Conservation (phyloP, 2,329 filamentous ascomycete species). For the Paecilomyces dactylethromorphus region DNA sequence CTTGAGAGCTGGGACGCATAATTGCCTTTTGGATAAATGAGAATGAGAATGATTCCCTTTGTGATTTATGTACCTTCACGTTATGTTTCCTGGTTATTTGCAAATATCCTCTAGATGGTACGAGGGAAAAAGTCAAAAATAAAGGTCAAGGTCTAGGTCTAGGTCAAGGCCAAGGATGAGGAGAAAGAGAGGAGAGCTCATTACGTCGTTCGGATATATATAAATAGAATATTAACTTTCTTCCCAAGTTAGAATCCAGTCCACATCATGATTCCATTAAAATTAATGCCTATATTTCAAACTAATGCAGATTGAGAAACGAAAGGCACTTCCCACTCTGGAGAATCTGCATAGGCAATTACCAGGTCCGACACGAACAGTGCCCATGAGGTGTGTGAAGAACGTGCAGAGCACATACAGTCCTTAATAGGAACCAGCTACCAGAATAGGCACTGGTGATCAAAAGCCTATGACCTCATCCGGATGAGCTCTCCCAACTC, state of each 20-base stretch:
- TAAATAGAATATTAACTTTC: neutral
- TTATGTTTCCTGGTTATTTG: neutral
- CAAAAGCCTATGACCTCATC: too few relatives aligned
- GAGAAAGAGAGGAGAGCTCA: neutral
- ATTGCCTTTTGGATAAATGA: neutral
- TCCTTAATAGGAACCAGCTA: too few relatives aligned
- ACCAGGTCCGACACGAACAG: too few relatives aligned
- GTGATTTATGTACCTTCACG: conserved; percentile 7
- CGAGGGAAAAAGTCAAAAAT: neutral
- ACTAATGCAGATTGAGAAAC: too few relatives aligned
- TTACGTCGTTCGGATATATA: neutral
- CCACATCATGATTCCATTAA: too few relatives aligned
- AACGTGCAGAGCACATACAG: too few relatives aligned
- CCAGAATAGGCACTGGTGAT: too few relatives aligned
- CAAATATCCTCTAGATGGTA: neutral
- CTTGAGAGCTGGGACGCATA: conserved; percentile 43
- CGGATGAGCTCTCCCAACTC: too few relatives aligned
- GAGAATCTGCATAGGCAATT: too few relatives aligned
- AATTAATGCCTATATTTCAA: too few relatives aligned
- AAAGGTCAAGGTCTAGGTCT: neutral
- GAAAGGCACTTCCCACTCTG: too few relatives aligned
- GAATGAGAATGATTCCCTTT: conserved; percentile 2
- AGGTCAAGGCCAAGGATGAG: neutral
- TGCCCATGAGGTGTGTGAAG: too few relatives aligned
- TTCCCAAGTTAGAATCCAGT: neutral